Percentiles rank a stretch among this genome's conserved stretches.
phyloP scores from a whole-genome alignment of 495 filamentous ascomycete genomes.

The Annulohypoxylon maeteangense region DNA sequence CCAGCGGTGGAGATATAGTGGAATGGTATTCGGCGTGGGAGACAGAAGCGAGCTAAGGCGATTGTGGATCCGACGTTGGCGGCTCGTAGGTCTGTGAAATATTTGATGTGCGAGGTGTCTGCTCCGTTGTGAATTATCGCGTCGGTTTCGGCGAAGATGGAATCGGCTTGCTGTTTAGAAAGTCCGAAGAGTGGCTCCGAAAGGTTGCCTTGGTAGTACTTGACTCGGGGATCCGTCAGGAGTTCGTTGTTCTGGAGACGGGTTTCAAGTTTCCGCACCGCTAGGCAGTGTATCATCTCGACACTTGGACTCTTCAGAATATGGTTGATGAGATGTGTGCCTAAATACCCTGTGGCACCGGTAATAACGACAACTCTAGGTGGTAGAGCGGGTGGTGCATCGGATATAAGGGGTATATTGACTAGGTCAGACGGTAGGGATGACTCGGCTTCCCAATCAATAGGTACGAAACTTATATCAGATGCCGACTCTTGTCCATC shows the following conservation, averaged over 20 bases:
- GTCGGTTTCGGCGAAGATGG: slow-evolving; percentile 51
- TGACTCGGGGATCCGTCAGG: not conserved
- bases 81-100: slow-evolving; percentile 19
- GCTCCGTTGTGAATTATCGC: slow-evolving; percentile 58
- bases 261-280: slow-evolving; percentile 21
- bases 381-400: too few species aligned
- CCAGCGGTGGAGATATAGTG: slow-evolving; percentile 44
- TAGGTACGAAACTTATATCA: not conserved
- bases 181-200: slow-evolving; percentile 50
- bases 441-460: not conserved
- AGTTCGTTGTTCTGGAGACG: not conserved
- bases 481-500: not conserved
- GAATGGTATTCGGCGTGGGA: slow-evolving; percentile 33
- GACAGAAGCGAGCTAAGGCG: slow-evolving; percentile 24
- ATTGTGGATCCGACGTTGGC: slow-evolving; percentile 45
- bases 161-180: slow-evolving; percentile 27
- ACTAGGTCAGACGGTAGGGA: not conserved
- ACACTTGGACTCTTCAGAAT: not conserved
- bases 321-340: not conserved
- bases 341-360: slow-evolving; percentile 46
- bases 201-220: slow-evolving; percentile 45
- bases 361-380: slow-evolving; percentile 38
- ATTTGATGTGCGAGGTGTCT: slow-evolving; percentile 43
- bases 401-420: not conserved
- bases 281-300: slow-evolving; percentile 33